Base-by-base conservation (phyloP, 768 basidiomycete species). In the Leucogyrophana mollusca region DNA sequence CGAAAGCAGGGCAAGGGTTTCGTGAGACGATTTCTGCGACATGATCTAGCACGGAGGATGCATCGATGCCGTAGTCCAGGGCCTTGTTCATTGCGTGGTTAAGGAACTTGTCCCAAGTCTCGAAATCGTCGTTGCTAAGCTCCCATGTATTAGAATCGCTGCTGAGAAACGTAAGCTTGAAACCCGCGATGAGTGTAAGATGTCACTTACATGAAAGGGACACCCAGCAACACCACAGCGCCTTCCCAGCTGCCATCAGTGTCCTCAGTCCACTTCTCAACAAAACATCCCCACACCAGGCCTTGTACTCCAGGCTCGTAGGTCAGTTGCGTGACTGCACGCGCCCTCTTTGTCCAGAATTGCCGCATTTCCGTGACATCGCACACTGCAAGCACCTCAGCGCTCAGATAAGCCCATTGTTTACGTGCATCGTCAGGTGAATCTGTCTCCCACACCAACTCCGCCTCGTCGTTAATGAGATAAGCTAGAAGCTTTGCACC, bases 341-440 rank as follows among this genome's bases (percentile, higher is more conserved):
- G 45, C 16, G 53, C 47, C 32, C 56, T 49, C 39, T 46, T 52
- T 30, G 42, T 35, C 82, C 83, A 85, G 58, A 88, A 87, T 22
- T 60, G 68, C 42, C 69, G 64, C 49, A 84, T 51, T n/a, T 68
- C 64, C 6, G 74, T 68, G 3, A 62, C 52, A 40, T 80, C 78
- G 47, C 77, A 79, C 16, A 73, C 61, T 8, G 71, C 62, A 23
- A 79, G 49, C 6, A 76, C 70, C 42, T 85, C 82, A 9, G 80
- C 73, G 47, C 81, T 84, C 0, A 90, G 59, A 13, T 57, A 64
- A 2, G 79, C 74, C 88, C 88, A 90, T 32, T 76, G 69, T 14
- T 60, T 64, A 39, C 76, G 71, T 9, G 80, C 74, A 23, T 72
- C 64, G 30, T 76, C 69, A 2, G 68, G 65, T 14, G 65, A 57